phyloP scores from a whole-genome alignment of 768 basidiomycete genomes.

The Rubroboletus pulcherrimus region DNA sequence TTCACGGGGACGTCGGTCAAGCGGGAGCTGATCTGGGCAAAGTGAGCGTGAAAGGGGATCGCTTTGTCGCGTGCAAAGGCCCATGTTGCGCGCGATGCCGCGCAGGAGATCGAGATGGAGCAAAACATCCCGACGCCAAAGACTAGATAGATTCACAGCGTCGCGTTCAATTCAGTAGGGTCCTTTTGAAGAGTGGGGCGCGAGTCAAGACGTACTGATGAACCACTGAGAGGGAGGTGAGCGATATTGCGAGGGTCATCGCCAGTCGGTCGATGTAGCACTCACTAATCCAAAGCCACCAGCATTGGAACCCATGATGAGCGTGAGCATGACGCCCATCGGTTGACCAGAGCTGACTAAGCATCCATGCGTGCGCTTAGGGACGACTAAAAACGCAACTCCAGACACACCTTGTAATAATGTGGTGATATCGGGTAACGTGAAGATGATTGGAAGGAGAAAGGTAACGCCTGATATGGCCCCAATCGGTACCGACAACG shows the following conservation, averaged over 20 bases:
- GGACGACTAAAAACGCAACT: neutral
- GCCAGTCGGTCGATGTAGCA: conserved; percentile 4
- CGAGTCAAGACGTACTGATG: conserved; percentile 32
- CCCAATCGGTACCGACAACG: conserved; percentile 51
- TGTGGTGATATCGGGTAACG: conserved; percentile 53
- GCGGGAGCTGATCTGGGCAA: conserved; percentile 42
- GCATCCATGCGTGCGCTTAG: neutral
- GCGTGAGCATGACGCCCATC: conserved; percentile 57
- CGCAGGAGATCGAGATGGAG: conserved; percentile 61
- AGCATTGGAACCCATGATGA: conserved; percentile 56
- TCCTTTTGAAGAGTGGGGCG: too few species aligned
- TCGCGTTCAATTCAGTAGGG: neutral
- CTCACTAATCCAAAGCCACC: conserved; percentile 62
- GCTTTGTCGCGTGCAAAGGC: conserved; percentile 67
- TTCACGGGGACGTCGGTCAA: conserved; percentile 52
- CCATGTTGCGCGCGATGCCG: conserved; percentile 68
- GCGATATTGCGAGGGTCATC: neutral
- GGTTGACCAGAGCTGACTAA: conserved; percentile 62
- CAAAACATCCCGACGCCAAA: conserved; percentile 59
- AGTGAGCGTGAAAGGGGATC: conserved; percentile 50
- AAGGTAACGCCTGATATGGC: conserved; percentile 49
- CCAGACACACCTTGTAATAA: conserved; percentile 45
- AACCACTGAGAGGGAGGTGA: conserved; percentile 33
- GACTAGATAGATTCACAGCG: conserved; percentile 28
- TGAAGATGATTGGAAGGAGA: conserved; percentile 62